Conservation (phyloP, 805 yeast genomes). For the Pichia heedii region DNA sequence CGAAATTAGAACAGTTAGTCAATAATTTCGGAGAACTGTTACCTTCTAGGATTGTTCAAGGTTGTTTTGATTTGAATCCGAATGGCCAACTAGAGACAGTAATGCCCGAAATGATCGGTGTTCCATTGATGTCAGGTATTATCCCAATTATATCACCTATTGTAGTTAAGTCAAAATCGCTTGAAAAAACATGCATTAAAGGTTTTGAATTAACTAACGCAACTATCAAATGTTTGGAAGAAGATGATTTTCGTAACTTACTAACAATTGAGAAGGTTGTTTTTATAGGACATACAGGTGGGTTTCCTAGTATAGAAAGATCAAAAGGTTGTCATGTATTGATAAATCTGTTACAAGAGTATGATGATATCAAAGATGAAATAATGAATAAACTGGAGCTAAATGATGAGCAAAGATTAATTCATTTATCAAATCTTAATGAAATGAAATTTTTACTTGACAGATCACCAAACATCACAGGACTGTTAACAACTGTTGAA, state of each 20-base stretch:
- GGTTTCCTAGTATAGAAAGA: constrained; percentile 82
- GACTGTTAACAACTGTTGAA: constrained; percentile 75
- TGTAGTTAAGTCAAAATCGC: constrained; percentile 29
- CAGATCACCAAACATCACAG: constrained; percentile 48
- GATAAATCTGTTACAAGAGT: constrained; percentile 79
- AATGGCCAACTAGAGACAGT: constrained; percentile 17
- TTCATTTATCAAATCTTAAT: constrained; percentile 59
- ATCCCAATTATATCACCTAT: constrained; percentile 61
- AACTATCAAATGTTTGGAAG: constrained; percentile 28
- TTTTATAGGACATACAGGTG: constrained; percentile 75
- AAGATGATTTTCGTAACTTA: constrained; percentile 21
- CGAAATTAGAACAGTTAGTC: constrained; percentile 9
- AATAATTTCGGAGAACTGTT: constrained; percentile 1
- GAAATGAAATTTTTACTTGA: constrained; percentile 52
- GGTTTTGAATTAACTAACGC: constrained; percentile 34
- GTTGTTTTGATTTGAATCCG: constrained; percentile 28
- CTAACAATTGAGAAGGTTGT: constrained; percentile 73
- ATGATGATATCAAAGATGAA: constrained; percentile 15
- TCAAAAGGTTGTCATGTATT: constrained; percentile 78
- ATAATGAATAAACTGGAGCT: constrained; percentile 39
- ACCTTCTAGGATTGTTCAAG: constrained; percentile 25
- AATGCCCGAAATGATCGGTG: constrained; percentile 31
- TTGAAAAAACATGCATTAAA: constrained; percentile 25
- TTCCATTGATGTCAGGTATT: constrained; percentile 35
- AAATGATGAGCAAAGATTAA: constrained; percentile 34